Percentiles rank a stretch among this genome's conserved stretches.
phyloP scores from a whole-genome alignment of 176 grass and related monocot genomes.

The Avena insularis region DNA sequence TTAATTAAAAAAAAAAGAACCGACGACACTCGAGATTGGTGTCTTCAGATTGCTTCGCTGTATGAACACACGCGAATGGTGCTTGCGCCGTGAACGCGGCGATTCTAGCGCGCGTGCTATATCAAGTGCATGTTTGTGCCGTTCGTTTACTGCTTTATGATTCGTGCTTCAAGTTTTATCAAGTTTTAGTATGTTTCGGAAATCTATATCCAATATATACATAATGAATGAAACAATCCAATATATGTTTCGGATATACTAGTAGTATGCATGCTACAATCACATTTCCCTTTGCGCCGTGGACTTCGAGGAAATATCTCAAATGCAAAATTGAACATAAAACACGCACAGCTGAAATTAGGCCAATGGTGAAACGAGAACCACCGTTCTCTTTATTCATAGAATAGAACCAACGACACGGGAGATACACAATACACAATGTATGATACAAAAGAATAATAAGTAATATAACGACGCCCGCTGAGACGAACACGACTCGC shows the following conservation, averaged over 20 bases:
- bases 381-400: conserved; percentile 48
- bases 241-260: too few relatives aligned
- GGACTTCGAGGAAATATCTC: not conserved
- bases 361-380: not conserved
- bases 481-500: not conserved
- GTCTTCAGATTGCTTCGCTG: not conserved
- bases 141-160: too few relatives aligned
- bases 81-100: not conserved
- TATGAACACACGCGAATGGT: too few relatives aligned
- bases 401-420: conserved; percentile 26
- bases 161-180: too few relatives aligned
- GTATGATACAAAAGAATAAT: conserved; percentile 71
- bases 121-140: too few relatives aligned
- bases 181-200: too few relatives aligned
- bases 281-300: not conserved
- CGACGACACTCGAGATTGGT: too few relatives aligned
- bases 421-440: conserved; percentile 24
- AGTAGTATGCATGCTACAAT: too few relatives aligned
- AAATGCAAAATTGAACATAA: not conserved
- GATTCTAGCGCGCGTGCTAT: too few relatives aligned
- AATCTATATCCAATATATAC: too few relatives aligned
- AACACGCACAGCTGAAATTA: not conserved
- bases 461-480: conserved; percentile 25
- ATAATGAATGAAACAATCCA: too few relatives aligned
- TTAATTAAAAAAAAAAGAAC: too few relatives aligned